Conservation (phyloP, 495 filamentous ascomycete genomes). For the Durotheca rogersii region DNA sequence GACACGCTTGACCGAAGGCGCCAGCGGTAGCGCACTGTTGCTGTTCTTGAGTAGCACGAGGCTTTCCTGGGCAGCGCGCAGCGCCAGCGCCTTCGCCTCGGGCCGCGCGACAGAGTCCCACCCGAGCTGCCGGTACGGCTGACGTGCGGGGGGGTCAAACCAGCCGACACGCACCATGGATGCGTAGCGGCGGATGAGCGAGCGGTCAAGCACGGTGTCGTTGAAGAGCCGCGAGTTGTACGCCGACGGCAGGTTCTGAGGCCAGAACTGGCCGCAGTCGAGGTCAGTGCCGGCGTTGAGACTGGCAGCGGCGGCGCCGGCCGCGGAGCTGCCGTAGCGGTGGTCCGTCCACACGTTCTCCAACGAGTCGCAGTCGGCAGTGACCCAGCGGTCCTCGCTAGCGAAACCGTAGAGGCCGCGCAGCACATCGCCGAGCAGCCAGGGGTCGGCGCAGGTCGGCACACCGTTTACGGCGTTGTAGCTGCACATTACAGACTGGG, state of each 20-base stretch:
- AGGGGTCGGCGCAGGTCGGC: slow-evolving; percentile 56
- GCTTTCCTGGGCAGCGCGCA: slow-evolving; percentile 59
- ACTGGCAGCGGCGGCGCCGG: slow-evolving; percentile 52
- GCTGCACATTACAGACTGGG: slow-evolving; percentile 59
- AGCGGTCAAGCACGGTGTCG: slow-evolving; percentile 49
- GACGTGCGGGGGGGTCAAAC: slow-evolving; percentile 52
- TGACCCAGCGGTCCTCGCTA: slow-evolving; percentile 56
- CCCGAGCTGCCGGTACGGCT: slow-evolving; percentile 51
- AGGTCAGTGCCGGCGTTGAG: slow-evolving; percentile 63
- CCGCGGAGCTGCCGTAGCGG: slow-evolving; percentile 49
- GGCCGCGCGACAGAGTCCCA: slow-evolving; percentile 56
- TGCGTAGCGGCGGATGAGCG: slow-evolving; percentile 57
- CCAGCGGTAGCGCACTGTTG: slow-evolving; percentile 51
- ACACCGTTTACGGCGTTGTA: slow-evolving; percentile 64
- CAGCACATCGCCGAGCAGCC: slow-evolving; percentile 58
- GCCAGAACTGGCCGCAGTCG: slow-evolving; percentile 60
- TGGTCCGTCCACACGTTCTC: slow-evolving; percentile 60
- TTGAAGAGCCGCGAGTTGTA: slow-evolving; percentile 37
- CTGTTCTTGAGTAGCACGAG: slow-evolving; percentile 65
- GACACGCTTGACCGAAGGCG: slow-evolving; percentile 42
- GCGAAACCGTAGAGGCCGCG: slow-evolving; percentile 55
- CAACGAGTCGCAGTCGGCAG: slow-evolving; percentile 59
- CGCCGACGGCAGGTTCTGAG: slow-evolving; percentile 48
- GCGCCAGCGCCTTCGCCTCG: slow-evolving; percentile 55
- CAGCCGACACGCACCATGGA: slow-evolving; percentile 59